Evolutionary conservation across 2,329 filamentous ascomycete species (phyloP).

Genomic region (Stenocarpella maydis): DNA sequence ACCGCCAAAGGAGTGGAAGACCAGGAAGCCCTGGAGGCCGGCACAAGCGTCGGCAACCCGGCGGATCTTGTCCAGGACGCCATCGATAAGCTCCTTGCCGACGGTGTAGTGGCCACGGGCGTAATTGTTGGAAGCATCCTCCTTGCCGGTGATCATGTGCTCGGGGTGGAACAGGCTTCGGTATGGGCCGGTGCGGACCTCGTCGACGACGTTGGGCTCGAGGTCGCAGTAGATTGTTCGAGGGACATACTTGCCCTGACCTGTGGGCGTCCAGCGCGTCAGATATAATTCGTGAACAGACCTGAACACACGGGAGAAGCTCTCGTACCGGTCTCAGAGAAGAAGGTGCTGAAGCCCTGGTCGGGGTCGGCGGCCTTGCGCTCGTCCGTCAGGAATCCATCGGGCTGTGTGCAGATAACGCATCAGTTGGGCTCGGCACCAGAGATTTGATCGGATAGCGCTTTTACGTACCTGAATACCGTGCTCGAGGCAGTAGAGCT

Average conservation of each 20-base stretch:
- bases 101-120: slow-evolving; percentile 99
- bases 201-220: slow-evolving; percentile 99
- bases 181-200: slow-evolving; percentile 97
- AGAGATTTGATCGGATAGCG: slow-evolving; percentile 9
- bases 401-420: slow-evolving; percentile 69
- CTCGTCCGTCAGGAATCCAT: slow-evolving; percentile 98
- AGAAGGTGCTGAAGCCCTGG: slow-evolving; percentile 99
- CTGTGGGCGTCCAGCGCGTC: slow-evolving; percentile 54
- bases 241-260: slow-evolving; percentile 98
- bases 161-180: slow-evolving; percentile 97
- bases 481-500: slow-evolving; percentile 99
- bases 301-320: slow-evolving; percentile 31
- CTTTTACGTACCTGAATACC: slow-evolving; percentile 85
- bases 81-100: slow-evolving; percentile 98
- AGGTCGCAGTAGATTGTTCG: slow-evolving; percentile 99
- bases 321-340: slow-evolving; percentile 92
- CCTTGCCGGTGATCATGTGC: slow-evolving; percentile 99
- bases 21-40: slow-evolving; percentile 97
- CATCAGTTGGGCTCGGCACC: slow-evolving; percentile 43
- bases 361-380: slow-evolving; percentile 92
- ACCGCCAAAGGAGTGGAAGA: slow-evolving; percentile 99
- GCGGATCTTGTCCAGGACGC: slow-evolving; percentile 96
- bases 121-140: slow-evolving; percentile 99
- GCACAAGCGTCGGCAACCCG: slow-evolving; percentile 97
- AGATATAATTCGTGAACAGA: neutral